Conservation (phyloP, 495 filamentous ascomycete genomes). For the Hyaloscypha hepaticicola region DNA sequence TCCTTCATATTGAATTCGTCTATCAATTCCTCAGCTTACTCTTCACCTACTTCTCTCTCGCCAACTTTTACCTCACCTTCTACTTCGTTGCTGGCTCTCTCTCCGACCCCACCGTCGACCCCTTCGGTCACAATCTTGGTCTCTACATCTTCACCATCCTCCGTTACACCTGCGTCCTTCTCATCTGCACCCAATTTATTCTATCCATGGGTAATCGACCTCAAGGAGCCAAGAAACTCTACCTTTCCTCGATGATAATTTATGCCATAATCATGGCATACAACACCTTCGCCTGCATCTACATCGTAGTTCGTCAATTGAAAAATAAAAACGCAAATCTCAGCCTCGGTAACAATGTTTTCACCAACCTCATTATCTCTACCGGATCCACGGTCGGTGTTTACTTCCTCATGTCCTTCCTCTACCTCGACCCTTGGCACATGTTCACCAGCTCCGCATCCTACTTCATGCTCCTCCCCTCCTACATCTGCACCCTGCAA, state of each 20-base stretch:
- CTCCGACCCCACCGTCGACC: conserved; percentile 75
- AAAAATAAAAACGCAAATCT: conserved; percentile 49
- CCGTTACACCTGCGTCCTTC: conserved; percentile 77
- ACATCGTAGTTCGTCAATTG: conserved; percentile 81
- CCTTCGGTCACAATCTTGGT: conserved; percentile 84
- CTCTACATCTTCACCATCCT: conserved; percentile 83
- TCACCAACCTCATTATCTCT: conserved; percentile 94
- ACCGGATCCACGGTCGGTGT: conserved; percentile 85
- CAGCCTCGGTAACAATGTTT: conserved; percentile 74
- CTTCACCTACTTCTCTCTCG: conserved; percentile 97
- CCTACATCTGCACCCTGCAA: conserved; percentile 95
- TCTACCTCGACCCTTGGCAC: conserved; percentile 99
- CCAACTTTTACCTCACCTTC: conserved; percentile 98
- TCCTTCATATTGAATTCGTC: conserved; percentile 92
- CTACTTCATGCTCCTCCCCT: conserved; percentile 89
- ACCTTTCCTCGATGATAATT: conserved; percentile 78
- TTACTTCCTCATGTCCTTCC: conserved; percentile 93
- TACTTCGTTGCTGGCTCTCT: conserved; percentile 98
- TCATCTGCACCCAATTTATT: conserved; percentile 95
- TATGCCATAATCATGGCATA: conserved; percentile 96
- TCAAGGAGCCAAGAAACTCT: conserved; percentile 93
- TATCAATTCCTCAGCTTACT: conserved; percentile 89
- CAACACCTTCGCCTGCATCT: conserved; percentile 83
- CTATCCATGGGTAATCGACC: conserved; percentile 98
- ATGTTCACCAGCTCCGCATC: conserved; percentile 94